Percentiles rank a stretch among this genome's conserved stretches.
Evolutionary conservation across 306 rosid species (phyloP).

Genomic region (Medicago lupulina): DNA sequence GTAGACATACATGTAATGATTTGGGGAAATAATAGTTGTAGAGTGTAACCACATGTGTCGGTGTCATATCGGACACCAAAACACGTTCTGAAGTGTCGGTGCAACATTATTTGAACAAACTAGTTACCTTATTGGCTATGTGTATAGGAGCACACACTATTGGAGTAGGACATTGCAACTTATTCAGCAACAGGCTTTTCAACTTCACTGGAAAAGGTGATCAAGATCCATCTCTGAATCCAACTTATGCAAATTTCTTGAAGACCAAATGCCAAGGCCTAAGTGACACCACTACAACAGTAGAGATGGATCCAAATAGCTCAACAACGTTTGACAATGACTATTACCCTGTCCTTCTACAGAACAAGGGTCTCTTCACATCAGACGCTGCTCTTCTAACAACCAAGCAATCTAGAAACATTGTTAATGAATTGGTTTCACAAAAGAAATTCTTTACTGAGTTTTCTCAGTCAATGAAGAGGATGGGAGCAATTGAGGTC

Average conservation of each 20-base stretch:
- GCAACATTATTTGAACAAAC: too few species aligned
- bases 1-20: too few species aligned
- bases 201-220: constrained; percentile 71
- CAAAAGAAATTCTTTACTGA: constrained; percentile 42
- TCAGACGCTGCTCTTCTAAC: constrained; percentile 72
- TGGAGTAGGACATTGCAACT: constrained; percentile 57
- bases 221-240: constrained; percentile 64
- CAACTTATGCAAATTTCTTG: constrained; percentile 45
- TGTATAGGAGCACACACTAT: constrained; percentile 62
- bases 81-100: background rate
- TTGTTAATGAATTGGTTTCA: constrained; percentile 36
- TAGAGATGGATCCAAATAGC: constrained; percentile 57
- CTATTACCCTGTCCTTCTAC: constrained; percentile 48
- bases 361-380: constrained; percentile 53
- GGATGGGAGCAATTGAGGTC: constrained; percentile 61
- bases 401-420: background rate
- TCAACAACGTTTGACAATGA: constrained; percentile 44
- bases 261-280: constrained; percentile 42
- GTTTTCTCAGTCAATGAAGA: constrained; percentile 59
- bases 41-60: background rate
- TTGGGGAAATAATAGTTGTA: too few species aligned
- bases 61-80: background rate
- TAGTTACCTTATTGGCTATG: too few species aligned
- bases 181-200: constrained; percentile 58
- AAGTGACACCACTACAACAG: constrained; percentile 41